Conservation (phyloP, 257 asterid species). For the Verbascum thapsus region DNA sequence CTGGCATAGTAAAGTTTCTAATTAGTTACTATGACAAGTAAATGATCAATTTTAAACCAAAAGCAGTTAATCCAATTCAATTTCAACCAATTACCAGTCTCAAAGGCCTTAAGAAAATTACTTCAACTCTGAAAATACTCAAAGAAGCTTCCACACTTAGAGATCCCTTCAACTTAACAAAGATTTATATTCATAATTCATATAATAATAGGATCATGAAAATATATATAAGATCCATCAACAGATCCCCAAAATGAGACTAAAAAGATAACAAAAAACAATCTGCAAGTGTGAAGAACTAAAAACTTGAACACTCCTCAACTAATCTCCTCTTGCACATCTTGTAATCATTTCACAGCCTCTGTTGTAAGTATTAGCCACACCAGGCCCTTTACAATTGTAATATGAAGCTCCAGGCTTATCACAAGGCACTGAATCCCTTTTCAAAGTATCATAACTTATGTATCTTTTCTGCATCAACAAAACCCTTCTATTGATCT, state of each 20-base stretch:
- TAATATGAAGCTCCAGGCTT: slow-evolving; percentile 87
- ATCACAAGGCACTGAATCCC: slow-evolving; percentile 81
- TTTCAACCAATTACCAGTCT: too few relatives aligned
- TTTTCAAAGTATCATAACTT: slow-evolving; percentile 68
- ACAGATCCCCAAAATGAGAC: too few relatives aligned
- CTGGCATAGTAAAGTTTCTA: too few relatives aligned
- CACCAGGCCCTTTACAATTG: slow-evolving; percentile 56
- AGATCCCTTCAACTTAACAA: too few relatives aligned
- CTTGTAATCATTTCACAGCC: slow-evolving; percentile 93
- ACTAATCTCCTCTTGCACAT: slow-evolving; percentile 60
- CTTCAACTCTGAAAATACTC: too few relatives aligned
- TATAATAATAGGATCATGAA: slow-evolving; percentile 22
- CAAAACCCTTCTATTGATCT: slow-evolving; percentile 59
- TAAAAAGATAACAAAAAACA: not conserved
- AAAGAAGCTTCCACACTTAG: too few relatives aligned
- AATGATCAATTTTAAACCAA: too few relatives aligned
- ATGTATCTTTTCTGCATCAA: slow-evolving; percentile 59
- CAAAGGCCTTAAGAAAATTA: too few relatives aligned
- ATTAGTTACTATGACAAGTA: too few relatives aligned
- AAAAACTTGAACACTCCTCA: slow-evolving; percentile 18
- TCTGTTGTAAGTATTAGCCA: slow-evolving; percentile 63
- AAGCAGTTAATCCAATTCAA: too few relatives aligned
- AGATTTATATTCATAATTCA: not conserved
- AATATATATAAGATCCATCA: slow-evolving; percentile 11
- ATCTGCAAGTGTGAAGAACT: too few relatives aligned